These are phyloP conservation scores for Plasmodium coatneyi DNA, from an alignment of 169 alveolate genomes.

Conservation along the genomic window DNA sequence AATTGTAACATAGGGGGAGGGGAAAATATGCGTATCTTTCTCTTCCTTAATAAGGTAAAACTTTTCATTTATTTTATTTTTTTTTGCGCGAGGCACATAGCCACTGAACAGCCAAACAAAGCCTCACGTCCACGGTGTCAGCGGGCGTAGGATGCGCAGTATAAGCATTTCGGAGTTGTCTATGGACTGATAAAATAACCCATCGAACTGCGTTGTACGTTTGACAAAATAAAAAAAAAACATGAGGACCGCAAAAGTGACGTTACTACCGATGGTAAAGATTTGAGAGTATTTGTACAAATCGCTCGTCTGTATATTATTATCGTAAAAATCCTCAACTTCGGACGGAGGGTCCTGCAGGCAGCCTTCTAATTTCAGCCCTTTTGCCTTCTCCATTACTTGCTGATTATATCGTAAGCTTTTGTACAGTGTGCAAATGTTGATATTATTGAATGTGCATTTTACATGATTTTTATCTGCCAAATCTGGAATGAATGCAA, in stretches of 20 bases:
- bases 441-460: conserved; percentile 63
- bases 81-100: background rate
- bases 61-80: background rate
- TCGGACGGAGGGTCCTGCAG: conserved; percentile 24
- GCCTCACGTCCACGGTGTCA: conserved; percentile 54
- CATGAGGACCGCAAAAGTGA: conserved; percentile 39
- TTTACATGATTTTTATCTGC: conserved; percentile 20
- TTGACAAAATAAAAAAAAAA: conserved; percentile 53
- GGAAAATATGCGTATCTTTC: background rate
- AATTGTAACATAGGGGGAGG: background rate
- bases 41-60: background rate
- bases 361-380: conserved; percentile 30
- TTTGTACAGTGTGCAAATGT: conserved; percentile 45
- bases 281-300: conserved; percentile 59
- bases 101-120: background rate
- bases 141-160: conserved; percentile 39
- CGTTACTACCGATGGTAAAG: conserved; percentile 67
- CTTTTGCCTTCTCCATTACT: background rate
- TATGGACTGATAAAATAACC: conserved; percentile 58
- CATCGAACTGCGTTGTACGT: conserved; percentile 72
- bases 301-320: conserved; percentile 51
- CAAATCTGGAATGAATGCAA: conserved; percentile 60
- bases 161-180: conserved; percentile 54
- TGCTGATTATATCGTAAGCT: conserved; percentile 18
- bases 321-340: conserved; percentile 53